Conservation (phyloP, 2,329 filamentous ascomycete genomes). For the Leptographium procerum region DNA sequence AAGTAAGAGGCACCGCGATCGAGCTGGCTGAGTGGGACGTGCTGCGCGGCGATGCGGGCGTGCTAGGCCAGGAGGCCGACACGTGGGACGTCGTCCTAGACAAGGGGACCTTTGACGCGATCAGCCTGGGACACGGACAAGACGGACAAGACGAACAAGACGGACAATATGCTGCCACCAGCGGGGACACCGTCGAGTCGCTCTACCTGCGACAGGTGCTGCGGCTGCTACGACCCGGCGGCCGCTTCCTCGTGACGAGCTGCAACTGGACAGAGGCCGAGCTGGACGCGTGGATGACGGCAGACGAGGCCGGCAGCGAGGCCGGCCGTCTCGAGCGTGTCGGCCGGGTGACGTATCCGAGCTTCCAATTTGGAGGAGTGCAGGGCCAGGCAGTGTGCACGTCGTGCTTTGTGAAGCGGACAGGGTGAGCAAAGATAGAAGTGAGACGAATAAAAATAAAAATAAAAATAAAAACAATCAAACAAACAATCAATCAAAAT, state of each 20-base stretch:
- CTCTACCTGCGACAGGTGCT: conserved; percentile 61
- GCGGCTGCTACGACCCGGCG: conserved; percentile 55
- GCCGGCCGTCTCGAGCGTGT: conserved; percentile 40
- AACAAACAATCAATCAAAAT: not conserved
- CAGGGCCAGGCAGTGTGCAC: conserved; percentile 85
- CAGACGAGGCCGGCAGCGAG: conserved; percentile 14
- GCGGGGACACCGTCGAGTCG: conserved; percentile 51
- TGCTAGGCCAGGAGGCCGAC: conserved; percentile 19
- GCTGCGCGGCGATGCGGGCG: conserved; percentile 26
- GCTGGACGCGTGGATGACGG: conserved; percentile 66
- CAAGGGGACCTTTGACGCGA: conserved; percentile 96
- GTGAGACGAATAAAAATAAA: not conserved
- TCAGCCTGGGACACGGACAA: conserved; percentile 58
- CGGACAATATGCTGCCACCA: too few species aligned
- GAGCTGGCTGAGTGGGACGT: conserved; percentile 52
- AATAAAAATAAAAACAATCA: not conserved
- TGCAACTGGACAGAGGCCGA: conserved; percentile 98
- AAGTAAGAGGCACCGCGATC: conserved; percentile 16
- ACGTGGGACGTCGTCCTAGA: conserved; percentile 91
- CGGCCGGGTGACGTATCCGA: conserved; percentile 66
- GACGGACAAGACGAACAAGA: not conserved
- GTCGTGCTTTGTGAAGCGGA: conserved; percentile 56
- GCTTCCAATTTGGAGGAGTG: conserved; percentile 79
- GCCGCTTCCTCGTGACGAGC: conserved; percentile 76
- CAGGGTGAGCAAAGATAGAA: too few species aligned